Evolutionary conservation across 2,329 filamentous ascomycete species (phyloP).

Genomic region (Colletotrichum sp.): DNA sequence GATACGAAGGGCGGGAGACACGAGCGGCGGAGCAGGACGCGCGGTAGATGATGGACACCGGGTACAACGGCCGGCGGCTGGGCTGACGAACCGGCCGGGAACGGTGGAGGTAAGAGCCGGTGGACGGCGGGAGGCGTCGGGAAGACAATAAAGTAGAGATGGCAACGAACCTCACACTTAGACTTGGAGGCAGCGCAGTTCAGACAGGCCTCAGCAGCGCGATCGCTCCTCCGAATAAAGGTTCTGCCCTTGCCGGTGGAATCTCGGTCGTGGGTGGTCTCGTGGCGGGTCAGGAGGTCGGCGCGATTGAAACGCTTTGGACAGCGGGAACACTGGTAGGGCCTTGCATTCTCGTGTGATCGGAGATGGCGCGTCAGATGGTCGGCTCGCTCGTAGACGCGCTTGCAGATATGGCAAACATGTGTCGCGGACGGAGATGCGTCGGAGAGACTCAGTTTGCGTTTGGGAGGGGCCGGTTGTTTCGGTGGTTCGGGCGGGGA

Average conservation of each 20-base stretch:
- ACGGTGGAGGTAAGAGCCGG: not conserved
- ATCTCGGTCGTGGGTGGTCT: conserved; percentile 18
- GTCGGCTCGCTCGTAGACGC: conserved; percentile 16
- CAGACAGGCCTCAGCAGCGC: conserved; percentile 13
- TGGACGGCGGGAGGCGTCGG: not conserved
- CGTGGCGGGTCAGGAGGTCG: conserved; percentile 17
- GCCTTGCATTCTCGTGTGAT: conserved; percentile 17
- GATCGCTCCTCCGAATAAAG: conserved; percentile 16
- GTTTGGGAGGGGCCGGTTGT: conserved; percentile 7
- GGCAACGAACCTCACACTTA: conserved; percentile 14
- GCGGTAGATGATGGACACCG: not conserved
- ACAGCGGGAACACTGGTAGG: conserved; percentile 14
- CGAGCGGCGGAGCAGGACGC: not conserved
- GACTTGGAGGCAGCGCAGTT: conserved; percentile 18
- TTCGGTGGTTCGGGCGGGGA: conserved; percentile 4
- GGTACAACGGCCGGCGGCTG: not conserved
- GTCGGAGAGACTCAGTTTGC: conserved; percentile 10
- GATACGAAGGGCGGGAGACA: not conserved
- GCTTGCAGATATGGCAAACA: conserved; percentile 15
- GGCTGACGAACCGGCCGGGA: not conserved
- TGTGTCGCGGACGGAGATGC: conserved; percentile 4
- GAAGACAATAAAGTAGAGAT: not conserved
- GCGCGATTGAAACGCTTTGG: conserved; percentile 17
- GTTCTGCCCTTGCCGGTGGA: conserved; percentile 14
- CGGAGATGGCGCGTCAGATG: conserved; percentile 15